Evolutionary conservation across 208 protist genomes (phyloP).

Genomic region (Crithidia mellificae): DNA sequence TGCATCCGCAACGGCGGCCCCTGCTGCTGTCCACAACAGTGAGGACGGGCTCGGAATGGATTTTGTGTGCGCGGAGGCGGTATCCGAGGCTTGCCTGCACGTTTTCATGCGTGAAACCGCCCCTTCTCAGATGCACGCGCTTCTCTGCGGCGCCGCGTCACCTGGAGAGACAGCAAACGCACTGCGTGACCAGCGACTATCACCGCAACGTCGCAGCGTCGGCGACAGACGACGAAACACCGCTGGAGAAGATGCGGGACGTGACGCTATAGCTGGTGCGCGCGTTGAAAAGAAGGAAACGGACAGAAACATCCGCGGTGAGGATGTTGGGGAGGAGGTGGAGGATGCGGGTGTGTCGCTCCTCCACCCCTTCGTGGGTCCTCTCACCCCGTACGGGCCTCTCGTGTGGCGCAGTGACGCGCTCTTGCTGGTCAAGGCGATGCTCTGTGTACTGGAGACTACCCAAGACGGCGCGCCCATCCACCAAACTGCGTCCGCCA

Average conservation of each 20-base stretch:
- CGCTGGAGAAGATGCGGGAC: no score
- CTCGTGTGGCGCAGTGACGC: slow-evolving; percentile 22
- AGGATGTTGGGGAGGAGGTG: no score
- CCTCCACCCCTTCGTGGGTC: slow-evolving; percentile 10
- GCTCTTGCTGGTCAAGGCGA: slow-evolving; percentile 29
- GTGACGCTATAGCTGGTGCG: no score
- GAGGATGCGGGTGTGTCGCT: no score
- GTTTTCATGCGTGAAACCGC: slow-evolving; percentile 21
- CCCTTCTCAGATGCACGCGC: slow-evolving; percentile 14
- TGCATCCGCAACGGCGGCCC: no score
- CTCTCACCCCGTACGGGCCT: slow-evolving; percentile 11
- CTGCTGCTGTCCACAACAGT: no score
- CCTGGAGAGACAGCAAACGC: no score
- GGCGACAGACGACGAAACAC: no score
- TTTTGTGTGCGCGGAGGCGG: slow-evolving; percentile 23
- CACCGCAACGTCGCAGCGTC: no score
- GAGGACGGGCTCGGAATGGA: no score
- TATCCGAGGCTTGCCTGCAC: slow-evolving; percentile 17
- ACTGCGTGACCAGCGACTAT: no score
- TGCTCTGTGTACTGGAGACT: slow-evolving; percentile 16
- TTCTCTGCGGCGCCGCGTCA: slow-evolving; percentile 1
- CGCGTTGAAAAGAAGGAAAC: neutral
- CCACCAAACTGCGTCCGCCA: neutral
- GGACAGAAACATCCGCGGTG: neutral
- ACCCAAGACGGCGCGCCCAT: neutral